Percentiles rank a stretch among this genome's conserved stretches.
Evolutionary conservation across 306 rosid species (phyloP).

Genomic region (Cicer arietinum): DNA sequence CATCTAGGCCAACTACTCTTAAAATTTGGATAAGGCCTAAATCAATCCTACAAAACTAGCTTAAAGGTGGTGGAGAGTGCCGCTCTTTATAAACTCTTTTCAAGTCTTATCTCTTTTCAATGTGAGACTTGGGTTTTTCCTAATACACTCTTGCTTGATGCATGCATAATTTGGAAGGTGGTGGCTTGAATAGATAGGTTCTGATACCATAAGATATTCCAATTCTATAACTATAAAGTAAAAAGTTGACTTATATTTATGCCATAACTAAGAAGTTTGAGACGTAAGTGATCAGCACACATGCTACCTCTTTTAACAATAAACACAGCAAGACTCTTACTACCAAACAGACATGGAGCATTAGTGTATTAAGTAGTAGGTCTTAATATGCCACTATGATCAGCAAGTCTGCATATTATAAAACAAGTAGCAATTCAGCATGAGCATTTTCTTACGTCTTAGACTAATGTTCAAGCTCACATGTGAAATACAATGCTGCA

Average conservation of each 20-base stretch:
- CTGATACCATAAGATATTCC: too few relatives aligned
- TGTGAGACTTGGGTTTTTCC: too few relatives aligned
- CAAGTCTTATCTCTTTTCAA: too few relatives aligned
- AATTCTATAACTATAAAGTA: not conserved
- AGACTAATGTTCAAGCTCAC: constrained; percentile 27
- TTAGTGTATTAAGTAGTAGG: not conserved
- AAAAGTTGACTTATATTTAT: constrained; percentile 2
- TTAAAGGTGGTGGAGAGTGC: too few relatives aligned
- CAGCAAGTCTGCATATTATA: constrained; percentile 39
- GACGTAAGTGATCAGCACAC: constrained; percentile 17
- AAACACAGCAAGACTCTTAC: constrained; percentile 39
- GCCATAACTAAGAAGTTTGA: constrained; percentile 30
- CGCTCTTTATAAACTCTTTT: too few relatives aligned
- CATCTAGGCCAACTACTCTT: too few relatives aligned
- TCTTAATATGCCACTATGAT: constrained; percentile 13
- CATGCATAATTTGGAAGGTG: too few relatives aligned
- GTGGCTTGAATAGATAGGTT: too few relatives aligned
- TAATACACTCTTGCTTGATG: too few relatives aligned
- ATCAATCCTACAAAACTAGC: too few relatives aligned
- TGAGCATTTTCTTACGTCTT: constrained; percentile 16
- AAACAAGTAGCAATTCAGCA: not conserved
- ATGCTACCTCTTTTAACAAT: constrained; percentile 33
- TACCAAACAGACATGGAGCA: constrained; percentile 29
- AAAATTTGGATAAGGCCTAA: too few relatives aligned
- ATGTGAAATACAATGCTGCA: constrained; percentile 33